Conservation (phyloP, 2,329 filamentous ascomycete species). For the Aspergillus intermedius region DNA sequence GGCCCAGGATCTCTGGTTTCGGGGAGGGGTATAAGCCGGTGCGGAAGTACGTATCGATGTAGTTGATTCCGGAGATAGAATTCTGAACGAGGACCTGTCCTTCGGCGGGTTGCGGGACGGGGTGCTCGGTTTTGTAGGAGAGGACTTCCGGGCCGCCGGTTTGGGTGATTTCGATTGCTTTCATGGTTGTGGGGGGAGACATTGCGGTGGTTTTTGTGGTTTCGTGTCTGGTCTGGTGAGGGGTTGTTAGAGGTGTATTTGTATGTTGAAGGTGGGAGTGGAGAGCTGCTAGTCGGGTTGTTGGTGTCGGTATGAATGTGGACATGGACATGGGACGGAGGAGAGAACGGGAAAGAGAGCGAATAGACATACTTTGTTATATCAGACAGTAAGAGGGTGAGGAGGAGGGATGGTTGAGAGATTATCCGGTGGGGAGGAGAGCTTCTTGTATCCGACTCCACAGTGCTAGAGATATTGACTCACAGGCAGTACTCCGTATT, state of each 20-base stretch:
- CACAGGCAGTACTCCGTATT: too few species aligned
- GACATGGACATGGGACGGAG: neutral
- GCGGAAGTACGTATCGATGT: conserved; percentile 88
- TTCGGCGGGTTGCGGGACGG: conserved; percentile 61
- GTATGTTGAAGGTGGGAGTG: conserved; percentile 10
- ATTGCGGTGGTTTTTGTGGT: conserved; percentile 30
- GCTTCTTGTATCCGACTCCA: too few species aligned
- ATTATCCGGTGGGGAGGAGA: neutral
- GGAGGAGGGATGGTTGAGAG: neutral
- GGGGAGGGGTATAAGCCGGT: conserved; percentile 68
- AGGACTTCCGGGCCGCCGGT: conserved; percentile 67
- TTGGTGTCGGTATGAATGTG: neutral
- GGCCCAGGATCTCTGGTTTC: conserved; percentile 70
- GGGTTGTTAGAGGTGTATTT: conserved; percentile 3
- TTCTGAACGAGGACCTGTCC: conserved; percentile 76
- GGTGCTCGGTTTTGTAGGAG: conserved; percentile 62
- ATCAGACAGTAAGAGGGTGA: neutral
- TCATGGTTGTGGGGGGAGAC: conserved; percentile 60
- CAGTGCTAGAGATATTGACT: too few species aligned
- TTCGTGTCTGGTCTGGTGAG: conserved; percentile 18
- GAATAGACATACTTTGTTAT: neutral
- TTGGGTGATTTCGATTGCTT: conserved; percentile 65
- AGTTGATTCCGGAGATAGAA: conserved; percentile 74
- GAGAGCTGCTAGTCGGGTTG: conserved; percentile 8
- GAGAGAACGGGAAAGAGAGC: neutral